Evolutionary conservation across 164 flowering plant genomes (phyloP), one percentile per base, ranked within the genome.

Genomic region (Amborella trichopoda): DNA sequence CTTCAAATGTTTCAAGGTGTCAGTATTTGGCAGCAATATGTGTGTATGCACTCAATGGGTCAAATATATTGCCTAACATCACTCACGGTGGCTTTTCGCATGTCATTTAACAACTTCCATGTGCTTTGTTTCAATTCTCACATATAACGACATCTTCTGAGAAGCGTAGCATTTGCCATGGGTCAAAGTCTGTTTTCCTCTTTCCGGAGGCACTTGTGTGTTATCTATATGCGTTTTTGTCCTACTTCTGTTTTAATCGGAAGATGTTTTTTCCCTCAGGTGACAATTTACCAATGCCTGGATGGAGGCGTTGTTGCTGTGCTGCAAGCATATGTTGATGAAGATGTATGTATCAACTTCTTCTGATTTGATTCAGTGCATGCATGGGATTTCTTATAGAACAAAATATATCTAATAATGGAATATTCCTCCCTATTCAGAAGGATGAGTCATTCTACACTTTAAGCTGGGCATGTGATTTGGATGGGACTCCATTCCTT

Each of bases 401-500:
- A n/a, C n/a, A n/a, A n/a, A n/a, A n/a, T n/a, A n/a, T n/a, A n/a
- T n/a, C n/a, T n/a, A n/a, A n/a, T n/a, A n/a, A 11, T 46, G 12
- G 20, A 21, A 3, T 26, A 18, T 8, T 50, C 21, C 1, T 46
- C 14, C 20, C 12, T 17, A 13, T 62, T 71, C 90, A 90, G 96
- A 87, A 91, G 79, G 99, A 91, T 36, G 99, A 91, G 63, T 84
- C 95, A 2, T 91, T 91, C 58, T 91, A 87, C 64, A 91, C 99
- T 33, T 74, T 84, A 25, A 81, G 82, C 60, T 91, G 99, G 99
- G 99, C 96, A 2, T 80, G 88, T 53, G 73, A 66, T 62, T 32
- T 65, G 42, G 86, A 80, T 49, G 95, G 91, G 22, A 52, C 54
- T 2, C 86, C 99, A 12, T 67, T 78, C 38, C 48, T 79, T n/a